These are phyloP conservation scores for Boletellus sp. DNA, from an alignment of 1,284 basidiomycete genomes.

Conservation along the genomic window DNA sequence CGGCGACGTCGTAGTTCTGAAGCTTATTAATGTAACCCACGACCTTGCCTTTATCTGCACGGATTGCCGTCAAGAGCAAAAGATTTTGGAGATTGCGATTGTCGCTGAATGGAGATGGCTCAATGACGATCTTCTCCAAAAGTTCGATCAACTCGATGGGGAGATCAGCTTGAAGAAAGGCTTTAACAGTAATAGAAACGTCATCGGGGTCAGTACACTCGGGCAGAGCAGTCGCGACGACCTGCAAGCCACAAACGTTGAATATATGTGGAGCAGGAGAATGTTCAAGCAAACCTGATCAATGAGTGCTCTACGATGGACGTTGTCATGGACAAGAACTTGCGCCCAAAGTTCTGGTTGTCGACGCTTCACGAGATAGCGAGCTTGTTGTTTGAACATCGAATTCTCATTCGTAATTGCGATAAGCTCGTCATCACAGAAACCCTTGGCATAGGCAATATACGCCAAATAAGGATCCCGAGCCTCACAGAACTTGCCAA, in stretches of 20 bases:
- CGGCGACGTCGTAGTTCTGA: slow-evolving; percentile 89
- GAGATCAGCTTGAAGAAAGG: slow-evolving; percentile 95
- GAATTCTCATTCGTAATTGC: slow-evolving; percentile 98
- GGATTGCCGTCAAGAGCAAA: slow-evolving; percentile 92
- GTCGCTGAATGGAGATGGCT: slow-evolving; percentile 96
- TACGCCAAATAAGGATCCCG: slow-evolving; percentile 98
- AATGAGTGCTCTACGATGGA: slow-evolving; percentile 90
- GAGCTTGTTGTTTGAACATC: slow-evolving; percentile 99
- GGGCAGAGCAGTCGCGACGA: slow-evolving; percentile 91
- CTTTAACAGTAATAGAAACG: slow-evolving; percentile 97
- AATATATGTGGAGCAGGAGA: not conserved
- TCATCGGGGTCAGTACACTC: slow-evolving; percentile 98
- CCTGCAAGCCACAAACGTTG: slow-evolving; percentile 41
- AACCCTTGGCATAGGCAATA: slow-evolving; percentile 98
- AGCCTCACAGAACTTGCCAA: slow-evolving; percentile 99
- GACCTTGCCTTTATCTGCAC: slow-evolving; percentile 98
- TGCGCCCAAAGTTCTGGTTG: slow-evolving; percentile 96
- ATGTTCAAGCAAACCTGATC: slow-evolving; percentile 67
- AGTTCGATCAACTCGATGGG: slow-evolving; percentile 97
- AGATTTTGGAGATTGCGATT: slow-evolving; percentile 96
- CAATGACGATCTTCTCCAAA: slow-evolving; percentile 97
- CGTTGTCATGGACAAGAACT: slow-evolving; percentile 87
- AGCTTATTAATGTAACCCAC: slow-evolving; percentile 98
- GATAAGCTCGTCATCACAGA: slow-evolving; percentile 98
- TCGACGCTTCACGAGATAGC: slow-evolving; percentile 96